These are phyloP conservation scores for Prototheca stagnorum DNA, from an alignment of 163 green algal species.

Conservation along the genomic window DNA sequence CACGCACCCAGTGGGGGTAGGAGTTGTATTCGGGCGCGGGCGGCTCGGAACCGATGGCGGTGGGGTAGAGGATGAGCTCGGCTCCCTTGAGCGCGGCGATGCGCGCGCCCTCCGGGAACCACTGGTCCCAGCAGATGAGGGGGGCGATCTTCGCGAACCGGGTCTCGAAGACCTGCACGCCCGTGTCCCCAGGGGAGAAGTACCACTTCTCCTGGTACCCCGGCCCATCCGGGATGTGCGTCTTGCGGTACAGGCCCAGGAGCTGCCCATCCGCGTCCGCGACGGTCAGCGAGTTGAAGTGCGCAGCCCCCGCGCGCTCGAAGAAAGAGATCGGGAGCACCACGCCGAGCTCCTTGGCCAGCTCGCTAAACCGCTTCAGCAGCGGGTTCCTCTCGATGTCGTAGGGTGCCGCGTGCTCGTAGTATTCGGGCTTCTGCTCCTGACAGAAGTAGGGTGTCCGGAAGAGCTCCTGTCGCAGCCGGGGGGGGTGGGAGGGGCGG, in stretches of 20 bases:
- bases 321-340: constrained; percentile 66
- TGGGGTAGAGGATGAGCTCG: constrained; percentile 73
- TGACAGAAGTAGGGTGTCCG: constrained; percentile 54
- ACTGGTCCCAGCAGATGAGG: constrained; percentile 71
- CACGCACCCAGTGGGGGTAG: constrained; percentile 52
- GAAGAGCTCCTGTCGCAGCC: constrained; percentile 53
- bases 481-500: not conserved
- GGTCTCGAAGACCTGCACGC: constrained; percentile 54
- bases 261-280: constrained; percentile 54
- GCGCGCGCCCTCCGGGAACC: constrained; percentile 65
- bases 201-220: constrained; percentile 85
- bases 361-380: constrained; percentile 25
- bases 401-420: constrained; percentile 26
- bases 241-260: constrained; percentile 64
- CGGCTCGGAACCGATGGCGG: constrained; percentile 65
- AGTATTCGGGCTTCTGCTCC: constrained; percentile 35
- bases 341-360: constrained; percentile 49
- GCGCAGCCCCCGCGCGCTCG: constrained; percentile 38
- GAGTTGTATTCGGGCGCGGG: constrained; percentile 35
- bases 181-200: constrained; percentile 69
- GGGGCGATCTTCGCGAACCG: constrained; percentile 36
- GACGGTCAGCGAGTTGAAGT: constrained; percentile 65
- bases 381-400: constrained; percentile 25
- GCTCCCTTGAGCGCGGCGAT: constrained; percentile 46
- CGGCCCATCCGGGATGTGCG: constrained; percentile 68